Evolutionary conservation across 257 asterid species (phyloP).

Genomic region (Nicotiana knightiana): DNA sequence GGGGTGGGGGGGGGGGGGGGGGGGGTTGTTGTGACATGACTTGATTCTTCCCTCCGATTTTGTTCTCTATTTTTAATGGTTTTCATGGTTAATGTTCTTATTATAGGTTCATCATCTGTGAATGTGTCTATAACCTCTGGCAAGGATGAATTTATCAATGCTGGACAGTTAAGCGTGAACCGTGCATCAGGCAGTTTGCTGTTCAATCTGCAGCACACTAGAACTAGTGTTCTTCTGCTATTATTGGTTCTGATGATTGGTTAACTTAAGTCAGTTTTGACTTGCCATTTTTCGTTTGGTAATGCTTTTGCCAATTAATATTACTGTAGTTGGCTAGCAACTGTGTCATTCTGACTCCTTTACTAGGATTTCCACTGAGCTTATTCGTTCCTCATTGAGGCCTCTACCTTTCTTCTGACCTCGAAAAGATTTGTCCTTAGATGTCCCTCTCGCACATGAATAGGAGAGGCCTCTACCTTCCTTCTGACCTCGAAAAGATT

Average conservation of each 20-base stretch:
- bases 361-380: background rate
- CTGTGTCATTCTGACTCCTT: background rate
- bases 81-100: background rate
- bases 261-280: background rate
- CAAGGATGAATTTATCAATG: constrained; percentile 64
- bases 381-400: background rate
- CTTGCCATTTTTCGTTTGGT: background rate
- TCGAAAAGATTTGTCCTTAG: background rate
- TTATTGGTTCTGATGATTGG: constrained; percentile 22
- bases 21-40: background rate
- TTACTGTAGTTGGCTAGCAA: constrained; percentile 2
- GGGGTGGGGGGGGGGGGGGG: background rate
- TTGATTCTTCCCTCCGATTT: background rate
- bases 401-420: background rate
- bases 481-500: background rate
- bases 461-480: background rate
- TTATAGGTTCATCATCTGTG: constrained; percentile 74
- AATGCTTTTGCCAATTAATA: background rate
- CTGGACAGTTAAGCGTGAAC: constrained; percentile 62
- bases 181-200: constrained; percentile 30
- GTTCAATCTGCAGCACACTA: constrained; percentile 9
- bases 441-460: background rate
- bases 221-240: background rate
- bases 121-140: constrained; percentile 74
- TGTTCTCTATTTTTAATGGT: background rate